phyloP scores from a whole-genome alignment of 768 basidiomycete species.

The Naematelia encephala region DNA sequence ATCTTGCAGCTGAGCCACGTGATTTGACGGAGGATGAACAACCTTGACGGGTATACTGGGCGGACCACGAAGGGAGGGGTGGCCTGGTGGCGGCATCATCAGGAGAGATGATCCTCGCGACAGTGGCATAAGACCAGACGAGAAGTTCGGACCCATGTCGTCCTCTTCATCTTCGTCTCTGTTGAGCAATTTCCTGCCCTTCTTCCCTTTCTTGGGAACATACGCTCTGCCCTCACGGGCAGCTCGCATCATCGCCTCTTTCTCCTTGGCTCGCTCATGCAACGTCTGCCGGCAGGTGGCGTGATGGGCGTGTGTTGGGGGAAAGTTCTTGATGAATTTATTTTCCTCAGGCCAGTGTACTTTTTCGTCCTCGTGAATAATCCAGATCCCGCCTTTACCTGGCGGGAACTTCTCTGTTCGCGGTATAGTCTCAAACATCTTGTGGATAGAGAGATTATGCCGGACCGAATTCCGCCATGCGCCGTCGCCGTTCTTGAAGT shows the following conservation, averaged over 20 bases:
- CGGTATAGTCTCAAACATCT: conserved; percentile 78
- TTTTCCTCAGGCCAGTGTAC: conserved; percentile 41
- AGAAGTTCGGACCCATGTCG: conserved; percentile 24
- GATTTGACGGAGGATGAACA: conserved; percentile 6
- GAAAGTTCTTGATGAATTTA: conserved; percentile 47
- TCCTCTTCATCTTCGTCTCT: conserved; percentile 24
- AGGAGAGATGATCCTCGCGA: not conserved
- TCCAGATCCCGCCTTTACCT: conserved; percentile 47
- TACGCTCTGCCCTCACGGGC: conserved; percentile 34
- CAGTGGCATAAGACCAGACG: conserved; percentile 17
- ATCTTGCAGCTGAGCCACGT: conserved; percentile 2
- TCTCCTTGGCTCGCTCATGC: conserved; percentile 39
- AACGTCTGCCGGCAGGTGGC: conserved; percentile 34
- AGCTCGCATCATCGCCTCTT: conserved; percentile 38
- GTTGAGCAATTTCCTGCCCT: conserved; percentile 28
- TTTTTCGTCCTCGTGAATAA: conserved; percentile 43
- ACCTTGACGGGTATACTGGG: not conserved
- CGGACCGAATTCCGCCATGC: conserved; percentile 99
- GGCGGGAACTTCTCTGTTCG: conserved; percentile 51
- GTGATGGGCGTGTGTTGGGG: conserved; percentile 36
- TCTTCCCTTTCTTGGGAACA: conserved; percentile 45
- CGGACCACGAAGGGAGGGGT: not conserved
- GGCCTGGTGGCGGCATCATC: not conserved
- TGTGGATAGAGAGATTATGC: conserved; percentile 91
- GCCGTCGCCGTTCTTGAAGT: conserved; percentile 84